phyloP scores from a whole-genome alignment of 805 yeast genomes.

The Metschnikowia borealis region DNA sequence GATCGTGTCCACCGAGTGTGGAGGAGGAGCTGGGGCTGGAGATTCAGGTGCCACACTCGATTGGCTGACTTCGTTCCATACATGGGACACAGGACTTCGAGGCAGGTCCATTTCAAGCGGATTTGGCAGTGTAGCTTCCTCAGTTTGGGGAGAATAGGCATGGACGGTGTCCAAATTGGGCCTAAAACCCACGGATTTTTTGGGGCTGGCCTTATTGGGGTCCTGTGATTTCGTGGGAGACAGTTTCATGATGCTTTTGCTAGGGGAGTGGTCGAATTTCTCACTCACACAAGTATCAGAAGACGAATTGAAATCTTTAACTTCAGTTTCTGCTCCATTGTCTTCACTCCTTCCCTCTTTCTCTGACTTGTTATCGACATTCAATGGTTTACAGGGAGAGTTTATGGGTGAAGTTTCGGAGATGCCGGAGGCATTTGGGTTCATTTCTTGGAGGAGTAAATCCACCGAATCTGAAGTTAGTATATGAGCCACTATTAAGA shows the following conservation, averaged over 20 bases:
- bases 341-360: no score
- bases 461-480: conserved; percentile 30
- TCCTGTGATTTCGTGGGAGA: neutral
- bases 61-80: conserved; percentile 13
- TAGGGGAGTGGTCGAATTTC: conserved; percentile 25
- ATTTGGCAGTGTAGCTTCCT: neutral
- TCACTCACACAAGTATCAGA: conserved; percentile 42
- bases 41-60: conserved; percentile 6
- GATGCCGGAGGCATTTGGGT: conserved; percentile 4
- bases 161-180: conserved; percentile 15
- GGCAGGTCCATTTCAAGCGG: no score
- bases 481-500: neutral
- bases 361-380: conserved; percentile 7
- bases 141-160: conserved; percentile 5
- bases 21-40: conserved; percentile 18
- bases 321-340: neutral
- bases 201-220: conserved; percentile 26
- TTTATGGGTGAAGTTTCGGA: conserved; percentile 15
- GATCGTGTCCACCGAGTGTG: conserved; percentile 17
- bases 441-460: conserved; percentile 26
- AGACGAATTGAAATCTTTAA: conserved; percentile 33
- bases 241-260: conserved; percentile 35
- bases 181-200: conserved; percentile 35
- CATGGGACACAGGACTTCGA: conserved; percentile 5
- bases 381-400: conserved; percentile 34